Evolutionary conservation across 257 asterid genomes (phyloP).

Genomic region (Petrea volubilis): DNA sequence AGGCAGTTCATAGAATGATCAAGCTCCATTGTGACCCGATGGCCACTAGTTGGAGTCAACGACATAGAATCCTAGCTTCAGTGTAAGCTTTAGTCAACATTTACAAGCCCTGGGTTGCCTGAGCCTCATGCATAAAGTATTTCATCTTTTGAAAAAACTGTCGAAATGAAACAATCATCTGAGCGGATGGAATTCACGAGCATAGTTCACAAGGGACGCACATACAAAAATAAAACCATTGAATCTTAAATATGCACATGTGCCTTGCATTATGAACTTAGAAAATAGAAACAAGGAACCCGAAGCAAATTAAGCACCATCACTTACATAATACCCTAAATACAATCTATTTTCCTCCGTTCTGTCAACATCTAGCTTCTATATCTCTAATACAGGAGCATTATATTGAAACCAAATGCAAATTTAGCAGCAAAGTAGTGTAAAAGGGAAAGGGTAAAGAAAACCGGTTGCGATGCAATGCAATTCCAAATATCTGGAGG

Average conservation of each 20-base stretch:
- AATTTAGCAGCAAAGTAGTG: background rate
- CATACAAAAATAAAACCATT: background rate
- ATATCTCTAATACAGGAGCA: constrained; percentile 8
- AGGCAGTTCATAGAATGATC: background rate
- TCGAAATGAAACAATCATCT: constrained; percentile 10
- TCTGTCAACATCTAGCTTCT: constrained; percentile 18
- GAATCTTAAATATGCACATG: background rate
- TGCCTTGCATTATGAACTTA: constrained; percentile 1
- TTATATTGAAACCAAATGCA: constrained; percentile 16
- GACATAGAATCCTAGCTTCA: background rate
- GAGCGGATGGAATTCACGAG: constrained; percentile 4
- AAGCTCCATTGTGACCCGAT: constrained; percentile 9
- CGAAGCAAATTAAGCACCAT: constrained; percentile 6
- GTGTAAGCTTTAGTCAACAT: background rate
- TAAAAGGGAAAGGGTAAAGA: background rate
- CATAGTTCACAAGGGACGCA: background rate
- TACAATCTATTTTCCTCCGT: constrained; percentile 1
- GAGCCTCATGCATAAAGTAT: background rate
- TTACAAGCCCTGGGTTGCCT: constrained; percentile 13
- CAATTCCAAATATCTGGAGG: background rate
- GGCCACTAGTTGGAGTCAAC: constrained; percentile 3
- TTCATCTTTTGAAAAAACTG: constrained; percentile 1
- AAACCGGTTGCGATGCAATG: background rate
- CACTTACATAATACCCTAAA: constrained; percentile 11
- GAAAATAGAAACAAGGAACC: background rate